Evolutionary conservation across 208 protist genomes (phyloP).

Genomic region (Entamoeba moshkovskii): DNA sequence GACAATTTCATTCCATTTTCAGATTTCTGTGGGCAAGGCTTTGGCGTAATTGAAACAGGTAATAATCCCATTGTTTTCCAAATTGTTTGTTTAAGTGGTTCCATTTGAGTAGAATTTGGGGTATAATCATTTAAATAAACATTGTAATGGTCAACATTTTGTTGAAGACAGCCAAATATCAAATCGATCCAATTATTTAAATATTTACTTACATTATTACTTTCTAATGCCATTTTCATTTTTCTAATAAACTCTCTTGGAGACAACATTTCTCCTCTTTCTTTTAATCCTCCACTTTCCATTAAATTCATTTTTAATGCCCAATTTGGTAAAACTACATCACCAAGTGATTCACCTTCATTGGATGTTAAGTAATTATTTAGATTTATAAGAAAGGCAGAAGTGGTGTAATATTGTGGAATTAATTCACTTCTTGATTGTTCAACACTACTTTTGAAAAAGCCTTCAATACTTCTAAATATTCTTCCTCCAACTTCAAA

Average conservation of each 20-base stretch:
- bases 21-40: not conserved
- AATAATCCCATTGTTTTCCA: not conserved
- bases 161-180: slow-evolving; percentile 82
- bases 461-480: slow-evolving; percentile 59
- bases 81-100: not conserved
- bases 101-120: not conserved
- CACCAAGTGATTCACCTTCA: slow-evolving; percentile 27
- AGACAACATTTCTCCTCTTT: slow-evolving; percentile 66
- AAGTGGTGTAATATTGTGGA: slow-evolving; percentile 52
- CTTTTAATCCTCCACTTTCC: slow-evolving; percentile 63
- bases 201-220: slow-evolving; percentile 59
- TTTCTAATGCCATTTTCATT: slow-evolving; percentile 75
- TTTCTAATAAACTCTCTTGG: slow-evolving; percentile 67
- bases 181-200: slow-evolving; percentile 91
- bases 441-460: slow-evolving; percentile 54
- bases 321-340: not conserved
- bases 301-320: not conserved
- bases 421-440: slow-evolving; percentile 61
- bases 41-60: not conserved
- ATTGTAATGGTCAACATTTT: not conserved
- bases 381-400: slow-evolving; percentile 35
- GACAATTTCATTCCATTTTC: not conserved
- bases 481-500: slow-evolving; percentile 69
- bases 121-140: not conserved
- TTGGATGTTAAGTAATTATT: slow-evolving; percentile 34